Base-by-base conservation (phyloP, 176 grass and related monocot genomes). In the Ensete glaucum region DNA sequence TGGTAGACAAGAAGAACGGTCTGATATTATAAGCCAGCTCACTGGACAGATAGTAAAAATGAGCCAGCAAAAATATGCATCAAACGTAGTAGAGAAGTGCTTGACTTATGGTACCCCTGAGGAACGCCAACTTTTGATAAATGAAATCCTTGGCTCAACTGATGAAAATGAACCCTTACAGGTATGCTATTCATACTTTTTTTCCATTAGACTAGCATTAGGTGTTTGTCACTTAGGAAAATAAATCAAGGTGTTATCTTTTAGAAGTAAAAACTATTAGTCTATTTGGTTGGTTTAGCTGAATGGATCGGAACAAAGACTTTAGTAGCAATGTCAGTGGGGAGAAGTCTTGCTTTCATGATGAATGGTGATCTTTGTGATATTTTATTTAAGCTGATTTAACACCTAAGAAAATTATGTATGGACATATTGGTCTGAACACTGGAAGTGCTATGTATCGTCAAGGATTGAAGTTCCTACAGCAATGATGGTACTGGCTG, bases 11-110 rank as follows among this genome's bases (percentile, higher is more conserved):
- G 87, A 94, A 54, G 87, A 90, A 19, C 80, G 87, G 8, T 81
- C 87, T 54, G 82, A 78, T 52, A 83, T 94, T 79, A 94, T 94
- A 69, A 24, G 72, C 34, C 83, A 88, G 63, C 78, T 94, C 50
- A 73, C 72, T 68, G 91, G 91, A 23, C 80, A 90, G 72, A 82
- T 94, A 59, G 87, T 86, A 53, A 83, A 60, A 15, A 85, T 94
- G 83, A 94, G 91, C 72, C 88, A 90, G 72, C 85, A 90, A 79
- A 94, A 94, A 59, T 93, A 83, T 83, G 90, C 90, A 81, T 93
- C 87, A 70, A 93, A 93, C 71, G 91, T 94, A 63, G 64, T 94
- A 29, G 91, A 94, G 55, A 94, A 94, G 72, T 94, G 91, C 60
- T 62, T 94, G 54, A 23, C 66, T 51, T 70, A 77, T 74, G 88